Evolutionary conservation across 371 early-diverging fungal species (phyloP).

Genomic region (Nematocida sp.): DNA sequence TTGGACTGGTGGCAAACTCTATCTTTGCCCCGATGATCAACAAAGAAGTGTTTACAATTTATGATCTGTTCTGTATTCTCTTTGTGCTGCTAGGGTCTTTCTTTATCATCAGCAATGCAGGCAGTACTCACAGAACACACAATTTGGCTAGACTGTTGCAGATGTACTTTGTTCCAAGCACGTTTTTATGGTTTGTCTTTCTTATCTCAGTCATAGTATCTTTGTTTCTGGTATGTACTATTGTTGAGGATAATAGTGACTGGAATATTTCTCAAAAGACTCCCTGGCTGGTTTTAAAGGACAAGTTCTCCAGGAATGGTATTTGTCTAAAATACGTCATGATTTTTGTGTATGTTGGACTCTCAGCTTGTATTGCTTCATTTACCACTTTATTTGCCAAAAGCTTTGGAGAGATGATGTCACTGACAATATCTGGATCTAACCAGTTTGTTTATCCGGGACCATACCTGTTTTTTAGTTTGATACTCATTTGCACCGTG

Average conservation of each 20-base stretch:
- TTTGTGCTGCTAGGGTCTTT: slow-evolving; percentile 73
- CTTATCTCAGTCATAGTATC: slow-evolving; percentile 66
- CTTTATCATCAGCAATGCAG: slow-evolving; percentile 70
- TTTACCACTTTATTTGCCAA: slow-evolving; percentile 76
- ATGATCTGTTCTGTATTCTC: slow-evolving; percentile 70
- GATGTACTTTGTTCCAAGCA: slow-evolving; percentile 68
- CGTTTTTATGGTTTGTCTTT: slow-evolving; percentile 69
- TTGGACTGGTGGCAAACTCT: slow-evolving; percentile 73
- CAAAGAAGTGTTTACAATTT: slow-evolving; percentile 69
- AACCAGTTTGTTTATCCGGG: slow-evolving; percentile 70
- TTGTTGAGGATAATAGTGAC: slow-evolving; percentile 70
- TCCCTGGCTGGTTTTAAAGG: slow-evolving; percentile 28
- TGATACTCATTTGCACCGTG: slow-evolving; percentile 71
- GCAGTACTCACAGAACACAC: slow-evolving; percentile 65
- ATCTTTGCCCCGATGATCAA: slow-evolving; percentile 76
- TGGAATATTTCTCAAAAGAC: slow-evolving; percentile 57
- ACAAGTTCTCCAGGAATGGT: slow-evolving; percentile 60
- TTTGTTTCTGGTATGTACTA: slow-evolving; percentile 66
- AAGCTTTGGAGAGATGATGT: slow-evolving; percentile 71
- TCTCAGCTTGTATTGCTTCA: slow-evolving; percentile 71
- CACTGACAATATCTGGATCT: slow-evolving; percentile 68
- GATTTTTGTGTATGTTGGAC: slow-evolving; percentile 62
- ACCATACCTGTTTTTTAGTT: slow-evolving; percentile 69
- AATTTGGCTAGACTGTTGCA: slow-evolving; percentile 71
- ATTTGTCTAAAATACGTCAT: slow-evolving; percentile 61